Conservation (phyloP, 106 monocot genomes). For the Chionographis japonica region DNA sequence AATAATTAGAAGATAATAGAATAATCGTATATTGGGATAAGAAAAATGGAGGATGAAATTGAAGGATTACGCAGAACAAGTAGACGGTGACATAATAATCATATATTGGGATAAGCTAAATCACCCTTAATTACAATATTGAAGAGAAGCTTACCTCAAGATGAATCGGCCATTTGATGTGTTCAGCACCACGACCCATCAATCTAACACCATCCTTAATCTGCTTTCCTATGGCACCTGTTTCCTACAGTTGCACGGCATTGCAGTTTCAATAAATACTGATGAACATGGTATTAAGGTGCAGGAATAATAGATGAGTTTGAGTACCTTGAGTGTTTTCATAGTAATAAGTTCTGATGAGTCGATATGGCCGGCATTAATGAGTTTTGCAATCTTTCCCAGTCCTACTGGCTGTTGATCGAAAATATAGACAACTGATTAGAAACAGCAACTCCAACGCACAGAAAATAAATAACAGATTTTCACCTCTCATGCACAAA, state of each 20-base stretch:
- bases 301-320: not conserved
- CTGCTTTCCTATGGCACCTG: constrained; percentile 71
- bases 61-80: too few species aligned
- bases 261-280: not conserved
- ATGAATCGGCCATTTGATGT: constrained; percentile 80
- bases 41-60: too few species aligned
- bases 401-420: constrained; percentile 50
- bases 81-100: too few species aligned
- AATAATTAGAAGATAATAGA: too few species aligned
- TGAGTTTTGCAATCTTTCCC: constrained; percentile 69
- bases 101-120: too few species aligned
- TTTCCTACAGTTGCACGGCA: constrained; percentile 29
- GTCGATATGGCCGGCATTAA: constrained; percentile 71
- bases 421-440: not conserved
- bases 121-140: not conserved
- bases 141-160: constrained; percentile 40
- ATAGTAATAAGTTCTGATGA: constrained; percentile 70
- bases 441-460: not conserved
- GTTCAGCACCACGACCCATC: constrained; percentile 66
- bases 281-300: not conserved
- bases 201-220: constrained; percentile 74
- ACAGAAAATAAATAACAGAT: not conserved
- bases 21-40: too few species aligned
- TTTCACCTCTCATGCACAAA: not conserved
- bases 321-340: constrained; percentile 66